Evolutionary conservation across 768 basidiomycete genomes (phyloP).

Genomic region (Trametes cubensis): DNA sequence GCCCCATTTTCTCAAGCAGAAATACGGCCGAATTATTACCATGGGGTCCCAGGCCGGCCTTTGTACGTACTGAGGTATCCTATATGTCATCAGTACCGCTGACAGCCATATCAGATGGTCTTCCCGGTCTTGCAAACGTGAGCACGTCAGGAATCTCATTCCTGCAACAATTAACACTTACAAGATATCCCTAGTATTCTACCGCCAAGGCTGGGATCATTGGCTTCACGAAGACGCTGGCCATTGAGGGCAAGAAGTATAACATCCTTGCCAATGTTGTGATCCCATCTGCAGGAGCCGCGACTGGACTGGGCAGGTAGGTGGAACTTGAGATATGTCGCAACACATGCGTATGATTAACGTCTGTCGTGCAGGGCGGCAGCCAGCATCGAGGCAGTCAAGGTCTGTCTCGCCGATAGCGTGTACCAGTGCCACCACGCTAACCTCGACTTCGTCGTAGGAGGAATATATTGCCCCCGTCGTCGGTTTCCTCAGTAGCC

Average conservation of each 20-base stretch:
- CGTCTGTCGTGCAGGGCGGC: slow-evolving; percentile 4
- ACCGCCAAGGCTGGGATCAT: slow-evolving; percentile 93
- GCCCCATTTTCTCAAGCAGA: slow-evolving; percentile 96
- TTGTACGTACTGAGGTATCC: slow-evolving; percentile 54
- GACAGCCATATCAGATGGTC: slow-evolving; percentile 62
- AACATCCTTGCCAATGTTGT: slow-evolving; percentile 88
- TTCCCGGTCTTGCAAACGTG: slow-evolving; percentile 93
- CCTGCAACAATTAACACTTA: not conserved
- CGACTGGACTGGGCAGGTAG: slow-evolving; percentile 43
- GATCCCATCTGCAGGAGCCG: slow-evolving; percentile 74
- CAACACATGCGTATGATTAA: not conserved
- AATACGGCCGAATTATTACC: slow-evolving; percentile 92
- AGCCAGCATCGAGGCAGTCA: slow-evolving; percentile 85
- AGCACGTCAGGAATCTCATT: slow-evolving; percentile 23
- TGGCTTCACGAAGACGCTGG: slow-evolving; percentile 87
- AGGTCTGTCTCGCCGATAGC: slow-evolving; percentile 46
- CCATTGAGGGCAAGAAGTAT: slow-evolving; percentile 90
- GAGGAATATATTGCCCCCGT: slow-evolving; percentile 93
- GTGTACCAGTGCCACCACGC: not conserved
- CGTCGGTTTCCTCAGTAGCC: slow-evolving; percentile 86
- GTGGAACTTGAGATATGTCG: not conserved
- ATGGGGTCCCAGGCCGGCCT: slow-evolving; percentile 94
- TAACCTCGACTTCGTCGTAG: slow-evolving; percentile 37
- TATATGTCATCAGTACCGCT: not conserved
- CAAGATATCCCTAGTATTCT: slow-evolving; percentile 59